phyloP scores from a whole-genome alignment of 371 early-diverging fungal genomes.

The Lichtheimia ornata region DNA sequence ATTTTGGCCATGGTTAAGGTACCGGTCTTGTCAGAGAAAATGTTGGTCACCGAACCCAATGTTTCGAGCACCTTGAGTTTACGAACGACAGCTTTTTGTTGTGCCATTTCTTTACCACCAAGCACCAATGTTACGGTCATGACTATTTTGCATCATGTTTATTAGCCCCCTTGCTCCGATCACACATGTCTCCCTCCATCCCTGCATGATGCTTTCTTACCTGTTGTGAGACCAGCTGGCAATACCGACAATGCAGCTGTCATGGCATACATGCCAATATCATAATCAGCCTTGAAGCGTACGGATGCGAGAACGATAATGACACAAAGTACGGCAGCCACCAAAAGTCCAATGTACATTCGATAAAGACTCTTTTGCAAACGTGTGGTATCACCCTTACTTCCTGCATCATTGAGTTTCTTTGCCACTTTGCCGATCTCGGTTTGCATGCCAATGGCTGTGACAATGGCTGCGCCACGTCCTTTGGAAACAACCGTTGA shows the following conservation, averaged over 20 bases:
- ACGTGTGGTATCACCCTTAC: constrained; percentile 60
- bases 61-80: constrained; percentile 67
- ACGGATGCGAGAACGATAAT: constrained; percentile 46
- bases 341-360: constrained; percentile 67
- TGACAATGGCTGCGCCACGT: constrained; percentile 65
- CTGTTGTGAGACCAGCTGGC: constrained; percentile 94
- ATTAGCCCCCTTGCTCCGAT: too few relatives aligned
- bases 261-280: constrained; percentile 28
- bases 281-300: constrained; percentile 26
- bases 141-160: constrained; percentile 34
- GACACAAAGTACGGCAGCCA: constrained; percentile 42
- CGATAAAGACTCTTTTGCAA: constrained; percentile 73
- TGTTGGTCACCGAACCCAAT: constrained; percentile 84
- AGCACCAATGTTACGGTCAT: constrained; percentile 88
- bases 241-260: constrained; percentile 88
- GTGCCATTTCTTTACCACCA: constrained; percentile 85
- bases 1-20: constrained; percentile 38
- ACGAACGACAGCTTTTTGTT: constrained; percentile 57
- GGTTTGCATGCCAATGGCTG: constrained; percentile 77
- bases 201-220: not conserved
- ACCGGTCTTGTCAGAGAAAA: constrained; percentile 91
- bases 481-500: constrained; percentile 55
- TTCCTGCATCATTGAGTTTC: constrained; percentile 68
- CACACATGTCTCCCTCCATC: too few relatives aligned
- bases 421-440: constrained; percentile 88